Evolutionary conservation across 2,329 filamentous ascomycete genomes (phyloP).

Genomic region (Monilinia fructigena): DNA sequence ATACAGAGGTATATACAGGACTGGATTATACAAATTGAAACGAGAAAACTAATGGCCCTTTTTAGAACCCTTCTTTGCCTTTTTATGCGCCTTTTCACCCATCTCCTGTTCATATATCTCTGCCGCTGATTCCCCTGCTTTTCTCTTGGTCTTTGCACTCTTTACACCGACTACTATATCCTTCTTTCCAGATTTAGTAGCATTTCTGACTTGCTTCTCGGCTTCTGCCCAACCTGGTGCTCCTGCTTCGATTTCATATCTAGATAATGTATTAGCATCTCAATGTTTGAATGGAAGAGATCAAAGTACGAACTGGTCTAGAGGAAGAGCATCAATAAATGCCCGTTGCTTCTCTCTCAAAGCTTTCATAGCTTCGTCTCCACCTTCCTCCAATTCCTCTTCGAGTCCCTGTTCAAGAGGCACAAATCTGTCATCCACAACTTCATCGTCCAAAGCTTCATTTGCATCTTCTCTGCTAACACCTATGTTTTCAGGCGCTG

Average conservation of each 20-base stretch:
- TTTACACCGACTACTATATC: conserved; percentile 77
- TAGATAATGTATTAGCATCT: conserved; percentile 40
- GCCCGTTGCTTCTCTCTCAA: conserved; percentile 79
- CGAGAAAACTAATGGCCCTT: conserved; percentile 28
- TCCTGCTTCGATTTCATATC: conserved; percentile 64
- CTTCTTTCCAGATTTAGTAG: conserved; percentile 54
- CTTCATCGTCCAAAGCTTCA: conserved; percentile 68
- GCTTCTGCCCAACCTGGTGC: conserved; percentile 64
- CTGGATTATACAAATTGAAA: conserved; percentile 12
- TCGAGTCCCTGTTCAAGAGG: conserved; percentile 70
- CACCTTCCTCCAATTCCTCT: conserved; percentile 82
- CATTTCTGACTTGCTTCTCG: conserved; percentile 70
- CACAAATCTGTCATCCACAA: conserved; percentile 63
- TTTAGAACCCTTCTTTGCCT: conserved; percentile 50
- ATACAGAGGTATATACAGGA: conserved; percentile 19
- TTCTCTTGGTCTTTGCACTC: conserved; percentile 73
- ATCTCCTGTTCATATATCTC: conserved; percentile 63
- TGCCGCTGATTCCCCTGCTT: conserved; percentile 58
- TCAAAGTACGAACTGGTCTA: conserved; percentile 68
- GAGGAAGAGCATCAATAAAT: conserved; percentile 83
- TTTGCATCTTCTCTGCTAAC: conserved; percentile 59
- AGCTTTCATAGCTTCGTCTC: conserved; percentile 68
- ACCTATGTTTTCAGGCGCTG: conserved; percentile 55
- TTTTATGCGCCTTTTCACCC: conserved; percentile 53
- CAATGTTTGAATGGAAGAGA: background rate